phyloP scores from a whole-genome alignment of 305 asterid species.

The Fraxinus sp. region DNA sequence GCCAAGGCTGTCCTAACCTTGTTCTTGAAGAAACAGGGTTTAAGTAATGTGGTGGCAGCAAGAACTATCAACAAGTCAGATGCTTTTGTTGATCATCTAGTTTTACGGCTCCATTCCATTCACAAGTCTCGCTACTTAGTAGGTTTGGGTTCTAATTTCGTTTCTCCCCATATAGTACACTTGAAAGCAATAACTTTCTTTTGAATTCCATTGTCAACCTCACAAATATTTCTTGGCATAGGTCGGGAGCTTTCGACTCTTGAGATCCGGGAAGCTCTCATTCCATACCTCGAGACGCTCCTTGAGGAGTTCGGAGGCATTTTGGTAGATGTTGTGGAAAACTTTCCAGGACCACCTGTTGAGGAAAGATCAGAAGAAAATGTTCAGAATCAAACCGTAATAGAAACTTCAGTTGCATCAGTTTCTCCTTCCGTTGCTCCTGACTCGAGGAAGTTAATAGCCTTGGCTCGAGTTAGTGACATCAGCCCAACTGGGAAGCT shows the following conservation, averaged over 20 bases:
- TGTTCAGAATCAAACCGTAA: conserved; percentile 31
- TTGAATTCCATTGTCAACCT: conserved; percentile 8
- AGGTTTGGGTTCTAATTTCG: conserved; percentile 62
- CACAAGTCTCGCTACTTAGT: conserved; percentile 91
- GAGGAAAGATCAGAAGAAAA: conserved; percentile 46
- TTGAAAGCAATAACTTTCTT: background rate
- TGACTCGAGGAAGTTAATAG: conserved; percentile 58
- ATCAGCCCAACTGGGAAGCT: conserved; percentile 58
- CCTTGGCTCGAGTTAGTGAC: conserved; percentile 75
- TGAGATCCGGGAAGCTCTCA: conserved; percentile 87
- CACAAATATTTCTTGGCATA: conserved; percentile 25
- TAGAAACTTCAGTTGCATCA: conserved; percentile 40
- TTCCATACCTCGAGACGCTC: conserved; percentile 73
- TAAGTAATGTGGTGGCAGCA: conserved; percentile 66
- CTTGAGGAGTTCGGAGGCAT: conserved; percentile 64
- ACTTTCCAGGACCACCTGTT: conserved; percentile 66
- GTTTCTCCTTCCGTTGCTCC: conserved; percentile 45
- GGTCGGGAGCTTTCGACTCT: conserved; percentile 93
- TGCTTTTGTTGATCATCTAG: conserved; percentile 76
- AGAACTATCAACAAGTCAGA: conserved; percentile 79
- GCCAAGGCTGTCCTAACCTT: conserved; percentile 84
- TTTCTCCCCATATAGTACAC: background rate
- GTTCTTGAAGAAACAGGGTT: conserved; percentile 81
- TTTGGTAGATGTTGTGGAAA: conserved; percentile 68
- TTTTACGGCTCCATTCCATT: conserved; percentile 76